Conservation (phyloP, 2,329 filamentous ascomycete genomes). For the Arthrobotrys musiformis region DNA sequence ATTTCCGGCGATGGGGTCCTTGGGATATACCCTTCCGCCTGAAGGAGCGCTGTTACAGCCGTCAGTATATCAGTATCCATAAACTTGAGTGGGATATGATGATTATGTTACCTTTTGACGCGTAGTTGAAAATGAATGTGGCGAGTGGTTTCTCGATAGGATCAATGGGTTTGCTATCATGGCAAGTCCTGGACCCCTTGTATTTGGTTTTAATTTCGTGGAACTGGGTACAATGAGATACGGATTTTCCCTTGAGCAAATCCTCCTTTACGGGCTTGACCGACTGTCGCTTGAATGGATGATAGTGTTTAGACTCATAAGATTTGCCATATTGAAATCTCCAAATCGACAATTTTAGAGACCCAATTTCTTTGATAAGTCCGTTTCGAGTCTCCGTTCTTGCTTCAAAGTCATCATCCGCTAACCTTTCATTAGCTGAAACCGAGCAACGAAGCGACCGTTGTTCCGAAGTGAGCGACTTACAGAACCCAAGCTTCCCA, state of each 20-base stretch:
- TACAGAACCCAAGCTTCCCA: background rate
- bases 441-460: too few relatives aligned
- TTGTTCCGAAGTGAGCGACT: too few relatives aligned
- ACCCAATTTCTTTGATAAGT: background rate
- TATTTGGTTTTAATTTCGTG: too few relatives aligned
- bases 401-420: background rate
- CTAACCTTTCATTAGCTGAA: too few relatives aligned
- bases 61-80: background rate
- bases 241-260: background rate
- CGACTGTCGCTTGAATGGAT: background rate
- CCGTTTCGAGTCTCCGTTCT: background rate
- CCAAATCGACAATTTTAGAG: background rate
- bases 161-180: too few relatives aligned
- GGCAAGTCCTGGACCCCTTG: too few relatives aligned
- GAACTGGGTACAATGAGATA: constrained; percentile 5
- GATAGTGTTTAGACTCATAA: background rate
- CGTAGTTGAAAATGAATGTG: constrained; percentile 22
- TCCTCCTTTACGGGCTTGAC: background rate
- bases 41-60: background rate
- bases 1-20: background rate
- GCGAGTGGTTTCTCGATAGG: background rate
- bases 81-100: background rate
- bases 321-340: background rate
- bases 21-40: constrained; percentile 17
- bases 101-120: constrained; percentile 6